A percentile compares a stretch with the other conserved stretches of the same genome.
These are phyloP conservation scores for Tulasnella sp. DNA, from an alignment of 768 basidiomycete species.

Conservation along the genomic window DNA sequence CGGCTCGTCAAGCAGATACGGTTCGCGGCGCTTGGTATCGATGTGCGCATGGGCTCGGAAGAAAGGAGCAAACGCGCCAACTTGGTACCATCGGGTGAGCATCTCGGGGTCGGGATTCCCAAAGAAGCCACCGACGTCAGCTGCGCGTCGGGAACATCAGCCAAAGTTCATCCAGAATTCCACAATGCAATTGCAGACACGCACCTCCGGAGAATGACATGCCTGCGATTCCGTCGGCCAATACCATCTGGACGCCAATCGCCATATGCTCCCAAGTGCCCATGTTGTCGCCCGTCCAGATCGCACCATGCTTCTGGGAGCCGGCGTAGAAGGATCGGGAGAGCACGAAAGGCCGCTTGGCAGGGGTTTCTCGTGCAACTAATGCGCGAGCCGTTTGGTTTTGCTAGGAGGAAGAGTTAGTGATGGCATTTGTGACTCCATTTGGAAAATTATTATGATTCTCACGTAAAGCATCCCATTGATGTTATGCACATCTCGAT, in stretches of 20 bases:
- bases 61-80: slow-evolving; percentile 91
- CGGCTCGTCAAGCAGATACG: slow-evolving; percentile 83
- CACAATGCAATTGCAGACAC: slow-evolving; percentile 25
- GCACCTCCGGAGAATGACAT: slow-evolving; percentile 85
- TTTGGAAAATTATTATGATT: too few species aligned
- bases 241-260: slow-evolving; percentile 85
- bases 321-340: slow-evolving; percentile 93
- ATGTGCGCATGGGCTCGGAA: slow-evolving; percentile 98
- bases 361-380: slow-evolving; percentile 55
- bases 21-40: slow-evolving; percentile 95
- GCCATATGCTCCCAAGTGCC: slow-evolving; percentile 98
- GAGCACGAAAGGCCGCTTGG: slow-evolving; percentile 86
- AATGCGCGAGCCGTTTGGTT: slow-evolving; percentile 78
- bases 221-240: slow-evolving; percentile 78
- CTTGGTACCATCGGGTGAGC: slow-evolving; percentile 94
- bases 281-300: slow-evolving; percentile 98
- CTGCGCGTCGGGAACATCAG: slow-evolving; percentile 32
- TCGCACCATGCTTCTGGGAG: slow-evolving; percentile 89
- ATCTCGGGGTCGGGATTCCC: slow-evolving; percentile 92
- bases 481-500: slow-evolving; percentile 93
- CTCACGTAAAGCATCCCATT: slow-evolving; percentile 78
- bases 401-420: slow-evolving; percentile 37
- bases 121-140: slow-evolving; percentile 98
- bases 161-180: background rate
- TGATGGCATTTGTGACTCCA: background rate